A percentile compares a stretch with the other conserved stretches of the same genome.
Conservation (phyloP, 129 eudicot genomes). For the Silybum marianum region DNA sequence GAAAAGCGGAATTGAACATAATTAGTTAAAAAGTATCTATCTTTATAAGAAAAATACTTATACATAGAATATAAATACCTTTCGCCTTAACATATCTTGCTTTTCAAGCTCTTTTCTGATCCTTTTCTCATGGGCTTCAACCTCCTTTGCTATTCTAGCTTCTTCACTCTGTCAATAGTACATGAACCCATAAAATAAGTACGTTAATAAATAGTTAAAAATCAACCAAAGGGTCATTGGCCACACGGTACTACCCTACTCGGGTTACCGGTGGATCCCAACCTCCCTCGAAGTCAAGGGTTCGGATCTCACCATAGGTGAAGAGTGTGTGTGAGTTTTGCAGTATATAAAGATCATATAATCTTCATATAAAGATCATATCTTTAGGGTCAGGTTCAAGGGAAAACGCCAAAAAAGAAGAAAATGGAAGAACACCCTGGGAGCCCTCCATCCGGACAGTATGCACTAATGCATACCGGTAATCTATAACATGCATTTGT, state of each 20-base stretch:
- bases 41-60: background rate
- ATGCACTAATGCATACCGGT: no score
- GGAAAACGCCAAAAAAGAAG: no score
- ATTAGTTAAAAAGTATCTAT: background rate
- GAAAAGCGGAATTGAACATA: background rate
- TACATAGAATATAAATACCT: constrained; percentile 47
- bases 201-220: background rate
- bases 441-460: no score
- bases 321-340: background rate
- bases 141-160: constrained; percentile 88
- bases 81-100: constrained; percentile 81
- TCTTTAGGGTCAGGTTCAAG: no score
- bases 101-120: constrained; percentile 88
- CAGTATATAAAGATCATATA: background rate
- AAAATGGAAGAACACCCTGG: no score
- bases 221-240: background rate
- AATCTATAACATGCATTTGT: no score
- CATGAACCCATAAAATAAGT: constrained; percentile 13
- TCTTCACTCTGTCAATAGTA: constrained; percentile 64
- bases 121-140: constrained; percentile 88
- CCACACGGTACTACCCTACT: background rate
- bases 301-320: background rate
- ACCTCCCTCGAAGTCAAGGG: background rate
- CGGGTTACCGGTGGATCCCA: background rate
- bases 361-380: no score